phyloP scores from a whole-genome alignment of 2,329 filamentous ascomycete species.

The Diaporthe sp. region DNA sequence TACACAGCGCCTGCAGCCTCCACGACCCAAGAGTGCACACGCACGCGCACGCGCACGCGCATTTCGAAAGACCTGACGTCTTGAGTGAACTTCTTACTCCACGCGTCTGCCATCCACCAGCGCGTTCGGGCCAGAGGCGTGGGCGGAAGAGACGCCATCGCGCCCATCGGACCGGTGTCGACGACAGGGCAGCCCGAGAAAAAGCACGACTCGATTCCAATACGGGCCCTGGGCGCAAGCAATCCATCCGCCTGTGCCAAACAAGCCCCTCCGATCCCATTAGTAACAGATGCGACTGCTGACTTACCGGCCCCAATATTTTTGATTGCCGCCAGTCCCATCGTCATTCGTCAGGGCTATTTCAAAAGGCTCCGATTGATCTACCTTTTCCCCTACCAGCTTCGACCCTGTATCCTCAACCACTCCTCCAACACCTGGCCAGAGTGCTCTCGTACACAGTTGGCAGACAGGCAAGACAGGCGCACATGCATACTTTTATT shows the following conservation, averaged over 20 bases:
- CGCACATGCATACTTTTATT: background rate
- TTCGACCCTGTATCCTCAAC: conserved; percentile 30
- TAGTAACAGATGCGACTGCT: conserved; percentile 34
- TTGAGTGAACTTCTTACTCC: background rate
- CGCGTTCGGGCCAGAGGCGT: conserved; percentile 16
- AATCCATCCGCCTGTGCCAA: conserved; percentile 18
- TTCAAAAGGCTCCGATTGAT: conserved; percentile 30
- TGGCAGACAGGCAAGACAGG: background rate
- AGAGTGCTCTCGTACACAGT: conserved; percentile 12
- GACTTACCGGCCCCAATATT: conserved; percentile 31
- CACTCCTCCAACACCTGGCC: conserved; percentile 12
- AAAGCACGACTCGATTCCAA: conserved; percentile 26
- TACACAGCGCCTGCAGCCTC: conserved; percentile 32
- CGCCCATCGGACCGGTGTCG: conserved; percentile 23
- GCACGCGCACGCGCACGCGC: conserved; percentile 13
- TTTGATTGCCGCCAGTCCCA: conserved; percentile 30
- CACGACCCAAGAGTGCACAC: background rate
- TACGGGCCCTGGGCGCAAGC: conserved; percentile 21
- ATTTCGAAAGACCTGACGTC: background rate
- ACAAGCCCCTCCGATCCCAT: conserved; percentile 18
- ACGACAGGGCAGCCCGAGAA: conserved; percentile 22
- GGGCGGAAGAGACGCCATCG: conserved; percentile 13
- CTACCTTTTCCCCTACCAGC: conserved; percentile 22
- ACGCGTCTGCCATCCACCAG: conserved; percentile 17
- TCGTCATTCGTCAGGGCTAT: conserved; percentile 20